phyloP scores from a whole-genome alignment of 352 stramenopile genomes.

The Globisporangium cederbergense region DNA sequence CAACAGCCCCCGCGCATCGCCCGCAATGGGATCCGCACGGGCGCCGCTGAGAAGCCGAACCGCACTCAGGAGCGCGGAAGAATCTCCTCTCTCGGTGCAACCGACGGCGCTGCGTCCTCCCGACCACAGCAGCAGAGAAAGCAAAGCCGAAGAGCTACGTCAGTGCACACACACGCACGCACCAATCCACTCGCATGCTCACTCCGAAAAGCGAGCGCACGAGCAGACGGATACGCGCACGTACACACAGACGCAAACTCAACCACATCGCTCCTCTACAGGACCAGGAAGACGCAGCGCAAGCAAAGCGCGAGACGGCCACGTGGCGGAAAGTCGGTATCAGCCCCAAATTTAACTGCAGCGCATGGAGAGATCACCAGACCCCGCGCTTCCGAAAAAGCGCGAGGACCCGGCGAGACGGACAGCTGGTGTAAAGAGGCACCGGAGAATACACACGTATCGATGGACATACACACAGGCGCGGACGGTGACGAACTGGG shows the following conservation, averaged over 20 bases:
- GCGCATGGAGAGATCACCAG: constrained; percentile 31
- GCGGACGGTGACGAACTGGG: not conserved
- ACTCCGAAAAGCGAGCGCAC: not conserved
- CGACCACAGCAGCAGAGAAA: constrained; percentile 5
- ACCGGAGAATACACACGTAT: not conserved
- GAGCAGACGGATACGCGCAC: not conserved
- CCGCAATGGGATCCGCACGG: constrained; percentile 45
- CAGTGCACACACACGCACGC: not conserved
- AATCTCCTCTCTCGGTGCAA: constrained; percentile 25
- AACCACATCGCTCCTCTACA: constrained; percentile 5
- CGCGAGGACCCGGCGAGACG: constrained; percentile 23
- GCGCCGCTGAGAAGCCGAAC: constrained; percentile 29
- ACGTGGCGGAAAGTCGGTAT: constrained; percentile 34
- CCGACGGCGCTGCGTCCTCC: constrained; percentile 3
- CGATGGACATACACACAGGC: not conserved
- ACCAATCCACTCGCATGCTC: not conserved
- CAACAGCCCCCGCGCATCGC: constrained; percentile 26
- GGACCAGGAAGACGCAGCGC: constrained; percentile 21
- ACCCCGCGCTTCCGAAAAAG: constrained; percentile 15
- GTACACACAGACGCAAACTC: not conserved
- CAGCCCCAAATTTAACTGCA: constrained; percentile 77
- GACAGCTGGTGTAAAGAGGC: constrained; percentile 71
- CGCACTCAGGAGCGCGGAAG: constrained; percentile 13
- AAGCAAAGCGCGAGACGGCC: constrained; percentile 22
- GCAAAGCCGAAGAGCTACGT: not conserved